Base-by-base conservation (phyloP, 1,139 yeast species). In the Wickerhamomyces sp. region DNA sequence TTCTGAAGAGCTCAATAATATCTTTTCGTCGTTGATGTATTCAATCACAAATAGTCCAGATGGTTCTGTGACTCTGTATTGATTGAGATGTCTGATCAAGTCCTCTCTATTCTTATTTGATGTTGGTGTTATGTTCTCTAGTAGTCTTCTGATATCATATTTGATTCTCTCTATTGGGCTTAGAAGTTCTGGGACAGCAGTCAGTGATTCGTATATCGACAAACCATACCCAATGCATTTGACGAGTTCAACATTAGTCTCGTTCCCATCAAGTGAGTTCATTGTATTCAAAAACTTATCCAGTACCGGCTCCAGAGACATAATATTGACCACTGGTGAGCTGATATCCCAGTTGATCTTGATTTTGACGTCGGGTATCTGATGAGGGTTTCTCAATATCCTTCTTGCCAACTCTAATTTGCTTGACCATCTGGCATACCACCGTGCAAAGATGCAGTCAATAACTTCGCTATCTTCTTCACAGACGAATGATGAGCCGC, bases 401-500 rank as follows among this genome's bases (percentile, higher is more conserved):
- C 36, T 27, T 9, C 40, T 29, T 1, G 55, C 36, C 1, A 52
- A 41, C 0, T 14, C 10, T 1, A 43, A 37, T 2, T 43, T 40
- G 9, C 34, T 36, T 5, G 35, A 11, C 48, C 52, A 48, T 39
- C 42, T 49, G 4, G 47, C 31, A 33, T 42, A 36, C 27, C 42
- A 44, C 9, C 50, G 43, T 4, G 50, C 26, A 34, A 52, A 55
- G 0, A 34, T 2, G 10, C 45, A 45, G 27, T 54, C 52, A 29
- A 44, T 27, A 1, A 10, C 23, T 6, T 6, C 14, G 10, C 18
- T 34, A 4, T 33, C 23, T n/a, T 44, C 49, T 8, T 41, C 34
- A 37, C 18, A 33, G 10, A 13, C 29, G 23, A 42, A 48, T 1
- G 36, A 41, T 7, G 54, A 48, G 11, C 72, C 74, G 41, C 68